phyloP scores from a whole-genome alignment of 1,139 yeast genomes.

The Yamadazyma friedrichii region DNA sequence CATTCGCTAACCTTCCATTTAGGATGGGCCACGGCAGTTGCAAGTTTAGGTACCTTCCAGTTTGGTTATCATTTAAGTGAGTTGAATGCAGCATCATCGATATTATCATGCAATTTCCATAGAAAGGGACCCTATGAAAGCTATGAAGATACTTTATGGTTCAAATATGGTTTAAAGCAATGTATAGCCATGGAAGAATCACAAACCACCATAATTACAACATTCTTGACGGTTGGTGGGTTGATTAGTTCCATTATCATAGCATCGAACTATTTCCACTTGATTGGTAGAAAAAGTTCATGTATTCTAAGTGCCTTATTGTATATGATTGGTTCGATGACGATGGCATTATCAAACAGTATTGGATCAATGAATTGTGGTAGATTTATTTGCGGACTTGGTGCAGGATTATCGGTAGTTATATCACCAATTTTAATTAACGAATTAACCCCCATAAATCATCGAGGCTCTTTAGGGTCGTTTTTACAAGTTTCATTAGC shows the following conservation, averaged over 20 bases:
- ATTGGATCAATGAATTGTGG: slow-evolving; percentile 24
- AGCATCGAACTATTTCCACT: slow-evolving; percentile 26
- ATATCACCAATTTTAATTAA: slow-evolving; percentile 39
- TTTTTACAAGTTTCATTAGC: slow-evolving; percentile 38
- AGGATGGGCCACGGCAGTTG: slow-evolving; percentile 41
- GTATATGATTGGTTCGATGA: slow-evolving; percentile 26
- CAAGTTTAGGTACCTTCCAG: slow-evolving; percentile 75
- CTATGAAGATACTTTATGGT: slow-evolving; percentile 30
- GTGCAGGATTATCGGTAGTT: slow-evolving; percentile 38
- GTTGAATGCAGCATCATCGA: slow-evolving; percentile 75
- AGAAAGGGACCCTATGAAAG: slow-evolving; percentile 21
- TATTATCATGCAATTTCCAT: slow-evolving; percentile 46
- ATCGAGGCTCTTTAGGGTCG: slow-evolving; percentile 39
- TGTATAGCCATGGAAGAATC: slow-evolving; percentile 29
- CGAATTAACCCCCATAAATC: slow-evolving; percentile 38
- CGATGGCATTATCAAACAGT: slow-evolving; percentile 26
- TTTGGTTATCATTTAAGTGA: slow-evolving; percentile 92
- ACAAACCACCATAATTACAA: slow-evolving; percentile 29
- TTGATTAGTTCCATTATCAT: slow-evolving; percentile 29
- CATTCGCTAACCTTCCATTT: slow-evolving; percentile 28
- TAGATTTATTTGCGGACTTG: slow-evolving; percentile 34
- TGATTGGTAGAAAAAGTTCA: slow-evolving; percentile 27
- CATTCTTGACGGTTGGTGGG: slow-evolving; percentile 41
- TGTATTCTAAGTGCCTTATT: slow-evolving; percentile 25
- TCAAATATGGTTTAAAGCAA: slow-evolving; percentile 21